A percentile compares a stretch with the other conserved stretches of the same genome.
Conservation (phyloP, 1,284 basidiomycete species). For the Naganishia sp. region DNA sequence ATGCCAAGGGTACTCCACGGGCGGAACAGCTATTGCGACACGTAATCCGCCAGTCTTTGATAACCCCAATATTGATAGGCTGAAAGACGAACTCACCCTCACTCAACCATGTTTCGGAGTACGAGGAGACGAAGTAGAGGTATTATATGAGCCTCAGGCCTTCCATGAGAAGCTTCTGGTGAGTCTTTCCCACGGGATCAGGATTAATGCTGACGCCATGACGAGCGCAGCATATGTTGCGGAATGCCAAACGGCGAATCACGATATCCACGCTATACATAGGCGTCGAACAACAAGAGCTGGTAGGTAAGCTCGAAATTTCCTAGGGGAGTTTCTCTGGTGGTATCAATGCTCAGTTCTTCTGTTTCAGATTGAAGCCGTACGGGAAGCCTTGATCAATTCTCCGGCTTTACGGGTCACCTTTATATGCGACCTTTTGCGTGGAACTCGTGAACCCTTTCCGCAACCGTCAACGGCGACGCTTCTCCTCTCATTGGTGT, state of each 20-base stretch:
- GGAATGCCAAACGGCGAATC: constrained; percentile 69
- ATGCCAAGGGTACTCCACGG: background rate
- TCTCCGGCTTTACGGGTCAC: constrained; percentile 69
- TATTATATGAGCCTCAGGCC: constrained; percentile 52
- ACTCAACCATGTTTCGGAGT: constrained; percentile 54
- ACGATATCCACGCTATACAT: constrained; percentile 86
- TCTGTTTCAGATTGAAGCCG: constrained; percentile 63
- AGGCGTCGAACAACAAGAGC: constrained; percentile 66
- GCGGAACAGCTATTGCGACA: constrained; percentile 6
- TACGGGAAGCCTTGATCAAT: constrained; percentile 63
- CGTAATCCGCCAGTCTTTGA: constrained; percentile 19
- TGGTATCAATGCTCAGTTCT: background rate
- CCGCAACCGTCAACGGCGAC: constrained; percentile 66
- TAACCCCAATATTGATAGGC: constrained; percentile 23
- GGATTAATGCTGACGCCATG: background rate
- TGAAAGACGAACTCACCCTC: constrained; percentile 28
- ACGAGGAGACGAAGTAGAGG: constrained; percentile 51
- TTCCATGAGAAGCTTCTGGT: constrained; percentile 56
- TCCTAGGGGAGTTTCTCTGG: constrained; percentile 12
- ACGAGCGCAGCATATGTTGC: constrained; percentile 66
- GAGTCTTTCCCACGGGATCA: constrained; percentile 25
- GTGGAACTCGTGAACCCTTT: constrained; percentile 78
- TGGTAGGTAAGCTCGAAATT: constrained; percentile 59
- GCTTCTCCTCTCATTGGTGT: constrained; percentile 70
- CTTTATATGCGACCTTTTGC: constrained; percentile 83